These are phyloP conservation scores for Ganoderma sinense DNA, from an alignment of 1,284 basidiomycete genomes.

Conservation along the genomic window DNA sequence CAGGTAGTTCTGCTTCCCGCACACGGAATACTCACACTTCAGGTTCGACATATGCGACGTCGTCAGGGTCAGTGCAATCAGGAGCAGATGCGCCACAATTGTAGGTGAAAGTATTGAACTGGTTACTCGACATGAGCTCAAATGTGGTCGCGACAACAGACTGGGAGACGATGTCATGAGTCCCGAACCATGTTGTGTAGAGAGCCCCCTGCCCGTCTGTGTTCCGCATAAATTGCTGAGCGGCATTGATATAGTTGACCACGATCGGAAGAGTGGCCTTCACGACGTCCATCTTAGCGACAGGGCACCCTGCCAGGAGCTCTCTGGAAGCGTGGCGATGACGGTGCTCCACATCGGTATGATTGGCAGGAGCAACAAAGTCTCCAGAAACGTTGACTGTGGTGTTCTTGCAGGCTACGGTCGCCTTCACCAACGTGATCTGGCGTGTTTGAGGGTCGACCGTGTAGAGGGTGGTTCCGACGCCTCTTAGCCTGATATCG, in stretches of 20 bases:
- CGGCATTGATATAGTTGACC: not conserved
- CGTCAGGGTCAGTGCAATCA: not conserved
- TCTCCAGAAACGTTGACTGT: not conserved
- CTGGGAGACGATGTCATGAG: not conserved
- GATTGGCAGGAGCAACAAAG: not conserved
- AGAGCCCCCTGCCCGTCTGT: not conserved
- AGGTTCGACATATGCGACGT: not conserved
- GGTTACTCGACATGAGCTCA: not conserved
- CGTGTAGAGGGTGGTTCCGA: not conserved
- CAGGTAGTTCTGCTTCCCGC: not conserved
- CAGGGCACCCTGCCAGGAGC: not conserved
- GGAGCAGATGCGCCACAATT: not conserved
- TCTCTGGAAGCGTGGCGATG: not conserved
- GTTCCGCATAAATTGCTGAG: not conserved
- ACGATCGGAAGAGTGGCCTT: not conserved
- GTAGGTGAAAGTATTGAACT: not conserved
- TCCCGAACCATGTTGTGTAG: not conserved
- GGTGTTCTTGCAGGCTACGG: not conserved
- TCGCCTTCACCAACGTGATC: not conserved
- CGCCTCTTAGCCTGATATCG: not conserved
- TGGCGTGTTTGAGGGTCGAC: not conserved
- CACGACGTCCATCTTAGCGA: not conserved
- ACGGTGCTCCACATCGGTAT: not conserved
- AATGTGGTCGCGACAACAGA: not conserved
- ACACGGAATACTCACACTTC: not conserved